A percentile compares a stretch with the other conserved stretches of the same genome.
These are phyloP conservation scores for Arbutus unedo DNA, from an alignment of 148 eudicot species.

Conservation along the genomic window DNA sequence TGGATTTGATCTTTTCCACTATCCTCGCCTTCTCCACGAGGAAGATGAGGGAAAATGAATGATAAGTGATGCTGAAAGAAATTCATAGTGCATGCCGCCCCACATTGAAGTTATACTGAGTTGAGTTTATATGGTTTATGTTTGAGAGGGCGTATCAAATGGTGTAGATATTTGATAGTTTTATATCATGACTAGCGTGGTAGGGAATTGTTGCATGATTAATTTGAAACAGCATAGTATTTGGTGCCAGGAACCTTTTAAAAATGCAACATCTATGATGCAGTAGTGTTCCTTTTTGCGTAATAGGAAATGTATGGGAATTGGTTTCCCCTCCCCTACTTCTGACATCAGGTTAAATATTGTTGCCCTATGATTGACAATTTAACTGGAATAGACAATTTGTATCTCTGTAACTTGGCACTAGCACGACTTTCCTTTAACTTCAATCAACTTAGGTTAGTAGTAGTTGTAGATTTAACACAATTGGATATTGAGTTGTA, in stretches of 20 bases:
- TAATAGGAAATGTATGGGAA: background rate
- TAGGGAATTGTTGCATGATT: background rate
- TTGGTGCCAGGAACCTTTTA: background rate
- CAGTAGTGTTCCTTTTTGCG: background rate
- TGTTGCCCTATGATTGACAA: background rate
- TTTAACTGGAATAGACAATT: background rate
- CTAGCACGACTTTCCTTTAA: background rate
- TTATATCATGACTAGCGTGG: background rate
- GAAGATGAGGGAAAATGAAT: background rate
- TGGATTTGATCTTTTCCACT: conserved; percentile 9
- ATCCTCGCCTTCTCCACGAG: background rate
- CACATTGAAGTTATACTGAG: background rate
- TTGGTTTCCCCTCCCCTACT: background rate
- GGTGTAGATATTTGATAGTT: background rate
- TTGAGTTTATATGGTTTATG: background rate
- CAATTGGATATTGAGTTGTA: background rate
- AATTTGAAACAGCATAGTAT: background rate
- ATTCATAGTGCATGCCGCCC: background rate
- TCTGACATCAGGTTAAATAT: background rate
- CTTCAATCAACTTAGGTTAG: background rate
- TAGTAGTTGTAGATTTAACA: background rate
- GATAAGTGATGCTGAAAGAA: background rate
- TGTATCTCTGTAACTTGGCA: background rate
- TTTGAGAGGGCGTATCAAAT: background rate
- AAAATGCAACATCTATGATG: background rate